These are phyloP conservation scores for Ostreobium quekettii DNA, from an alignment of 139 green algal species.

Conservation along the genomic window DNA sequence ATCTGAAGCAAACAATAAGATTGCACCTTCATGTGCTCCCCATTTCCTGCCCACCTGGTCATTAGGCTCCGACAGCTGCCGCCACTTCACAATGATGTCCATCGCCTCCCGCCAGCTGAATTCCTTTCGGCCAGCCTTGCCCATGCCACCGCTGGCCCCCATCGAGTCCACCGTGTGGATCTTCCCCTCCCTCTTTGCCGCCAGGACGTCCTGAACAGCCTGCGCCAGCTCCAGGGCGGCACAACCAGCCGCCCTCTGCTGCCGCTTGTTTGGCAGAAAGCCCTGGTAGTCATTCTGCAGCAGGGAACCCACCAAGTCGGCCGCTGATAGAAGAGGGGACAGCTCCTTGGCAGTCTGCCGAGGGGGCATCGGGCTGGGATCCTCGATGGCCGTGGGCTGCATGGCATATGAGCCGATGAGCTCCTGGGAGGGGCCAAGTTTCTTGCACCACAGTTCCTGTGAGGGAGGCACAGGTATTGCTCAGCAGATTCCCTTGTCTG, in stretches of 20 bases:
- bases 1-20: too few relatives aligned
- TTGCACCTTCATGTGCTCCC: too few relatives aligned
- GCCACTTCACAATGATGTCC: constrained; percentile 86
- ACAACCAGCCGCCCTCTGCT: constrained; percentile 71
- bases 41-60: constrained; percentile 82
- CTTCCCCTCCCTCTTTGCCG: constrained; percentile 25
- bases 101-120: constrained; percentile 84
- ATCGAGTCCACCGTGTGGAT: constrained; percentile 4
- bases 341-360: constrained; percentile 19
- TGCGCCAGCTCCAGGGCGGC: constrained; percentile 71
- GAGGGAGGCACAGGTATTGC: too few relatives aligned
- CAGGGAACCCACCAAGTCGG: constrained; percentile 55
- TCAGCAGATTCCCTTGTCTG: too few relatives aligned
- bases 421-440: constrained; percentile 46
- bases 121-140: constrained; percentile 33
- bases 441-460: constrained; percentile 86
- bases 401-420: constrained; percentile 49
- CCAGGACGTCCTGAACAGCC: constrained; percentile 41
- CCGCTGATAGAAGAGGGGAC: constrained; percentile 35
- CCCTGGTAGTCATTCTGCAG: constrained; percentile 77
- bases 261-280: constrained; percentile 68
- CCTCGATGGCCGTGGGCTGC: constrained; percentile 36
- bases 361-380: background rate
- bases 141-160: constrained; percentile 25
- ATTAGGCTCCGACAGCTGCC: constrained; percentile 86